Conservation (phyloP, 345 rosid genomes). For the Salix koriyanagi region DNA sequence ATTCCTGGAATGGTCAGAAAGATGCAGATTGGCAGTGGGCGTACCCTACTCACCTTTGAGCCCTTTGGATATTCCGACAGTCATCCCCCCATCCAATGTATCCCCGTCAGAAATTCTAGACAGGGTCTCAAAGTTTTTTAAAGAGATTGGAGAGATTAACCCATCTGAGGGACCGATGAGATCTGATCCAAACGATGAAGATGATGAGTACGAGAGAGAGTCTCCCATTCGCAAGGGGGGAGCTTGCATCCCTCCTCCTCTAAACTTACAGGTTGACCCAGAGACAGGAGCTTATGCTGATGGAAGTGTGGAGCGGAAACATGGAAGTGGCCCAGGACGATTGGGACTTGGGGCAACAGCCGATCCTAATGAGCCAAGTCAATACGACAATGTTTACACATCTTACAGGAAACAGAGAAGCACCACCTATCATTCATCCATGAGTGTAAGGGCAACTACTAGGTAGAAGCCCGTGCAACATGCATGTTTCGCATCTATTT, state of each 20-base stretch:
- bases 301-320: conserved; percentile 71
- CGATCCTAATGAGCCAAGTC: conserved; percentile 82
- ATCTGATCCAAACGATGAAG: conserved; percentile 55
- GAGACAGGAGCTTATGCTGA: conserved; percentile 83
- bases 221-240: conserved; percentile 71
- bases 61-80: conserved; percentile 92
- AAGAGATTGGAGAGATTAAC: conserved; percentile 86
- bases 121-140: conserved; percentile 85
- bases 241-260: conserved; percentile 93
- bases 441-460: conserved; percentile 81
- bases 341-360: conserved; percentile 83
- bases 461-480: conserved; percentile 26
- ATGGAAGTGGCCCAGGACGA: conserved; percentile 66
- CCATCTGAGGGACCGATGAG: conserved; percentile 79
- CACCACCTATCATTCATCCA: conserved; percentile 78
- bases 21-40: conserved; percentile 97
- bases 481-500: background rate
- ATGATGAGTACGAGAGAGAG: conserved; percentile 63
- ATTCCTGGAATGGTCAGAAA: conserved; percentile 98
- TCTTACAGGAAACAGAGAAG: conserved; percentile 94
- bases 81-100: conserved; percentile 74
- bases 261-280: conserved; percentile 78
- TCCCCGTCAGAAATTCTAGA: conserved; percentile 75
- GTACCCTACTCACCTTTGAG: conserved; percentile 94
- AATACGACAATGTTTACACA: conserved; percentile 88